A percentile compares a stretch with the other conserved stretches of the same genome.
phyloP scores from a whole-genome alignment of 768 basidiomycete genomes.

The Termitomyces heimii region DNA sequence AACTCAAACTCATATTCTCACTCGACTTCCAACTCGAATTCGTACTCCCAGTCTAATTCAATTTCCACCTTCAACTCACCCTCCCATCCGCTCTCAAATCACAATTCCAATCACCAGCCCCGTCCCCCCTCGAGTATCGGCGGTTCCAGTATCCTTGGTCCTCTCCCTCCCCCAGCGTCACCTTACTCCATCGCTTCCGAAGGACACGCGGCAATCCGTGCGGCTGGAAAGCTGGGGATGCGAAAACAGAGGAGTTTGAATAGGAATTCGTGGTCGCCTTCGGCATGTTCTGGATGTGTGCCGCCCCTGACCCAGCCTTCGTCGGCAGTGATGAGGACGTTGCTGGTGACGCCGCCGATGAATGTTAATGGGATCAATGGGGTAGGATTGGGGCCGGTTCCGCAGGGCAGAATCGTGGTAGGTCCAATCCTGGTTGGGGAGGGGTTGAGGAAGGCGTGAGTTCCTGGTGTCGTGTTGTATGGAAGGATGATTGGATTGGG shows the following conservation, averaged over 20 bases:
- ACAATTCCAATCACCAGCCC: background rate
- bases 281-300: background rate
- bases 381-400: background rate
- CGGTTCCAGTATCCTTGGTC: slow-evolving; percentile 15
- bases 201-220: slow-evolving; percentile 41
- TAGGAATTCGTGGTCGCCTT: slow-evolving; percentile 45
- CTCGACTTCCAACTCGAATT: background rate
- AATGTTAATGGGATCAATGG: background rate
- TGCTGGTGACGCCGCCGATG: background rate
- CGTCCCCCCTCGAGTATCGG: slow-evolving; percentile 15
- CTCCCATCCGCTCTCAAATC: slow-evolving; percentile 7
- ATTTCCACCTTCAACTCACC: background rate
- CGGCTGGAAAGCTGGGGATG: slow-evolving; percentile 45
- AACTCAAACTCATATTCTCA: background rate
- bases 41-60: slow-evolving; percentile 4
- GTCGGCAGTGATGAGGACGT: background rate
- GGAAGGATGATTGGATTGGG: background rate
- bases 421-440: slow-evolving; percentile 12
- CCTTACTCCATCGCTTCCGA: slow-evolving; percentile 7
- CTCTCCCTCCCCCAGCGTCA: slow-evolving; percentile 5
- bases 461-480: background rate
- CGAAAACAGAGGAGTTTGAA: slow-evolving; percentile 40
- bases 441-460: background rate
- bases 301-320: background rate
- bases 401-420: slow-evolving; percentile 9